Percentiles rank a stretch among this genome's conserved stretches.
These are phyloP conservation scores for Neospora caninum DNA, from an alignment of 169 alveolate species.

Conservation along the genomic window DNA sequence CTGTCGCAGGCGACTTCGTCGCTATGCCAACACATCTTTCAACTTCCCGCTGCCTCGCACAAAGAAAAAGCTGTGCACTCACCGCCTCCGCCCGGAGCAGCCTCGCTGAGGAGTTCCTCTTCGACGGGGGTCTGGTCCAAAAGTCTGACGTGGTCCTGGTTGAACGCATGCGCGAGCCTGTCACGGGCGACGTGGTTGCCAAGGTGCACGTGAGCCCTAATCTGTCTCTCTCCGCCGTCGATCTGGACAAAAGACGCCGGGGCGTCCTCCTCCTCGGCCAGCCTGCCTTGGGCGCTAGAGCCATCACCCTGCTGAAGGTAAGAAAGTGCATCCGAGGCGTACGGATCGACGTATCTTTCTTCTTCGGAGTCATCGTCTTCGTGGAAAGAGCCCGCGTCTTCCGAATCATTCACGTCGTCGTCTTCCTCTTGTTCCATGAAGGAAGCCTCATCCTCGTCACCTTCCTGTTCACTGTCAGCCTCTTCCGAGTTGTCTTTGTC, in stretches of 20 bases:
- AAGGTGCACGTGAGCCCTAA: not conserved
- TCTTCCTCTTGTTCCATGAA: not conserved
- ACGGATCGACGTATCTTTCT: not conserved
- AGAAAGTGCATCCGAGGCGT: not conserved
- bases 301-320: not conserved
- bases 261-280: not conserved
- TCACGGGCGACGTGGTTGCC: not conserved
- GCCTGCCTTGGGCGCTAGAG: not conserved
- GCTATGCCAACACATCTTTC: too few relatives aligned
- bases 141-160: not conserved
- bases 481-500: conserved; percentile 4
- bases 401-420: not conserved
- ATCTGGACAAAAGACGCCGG: not conserved
- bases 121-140: conserved; percentile 16
- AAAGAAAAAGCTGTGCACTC: not conserved
- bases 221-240: not conserved
- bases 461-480: not conserved
- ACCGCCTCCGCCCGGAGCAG: not conserved
- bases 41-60: too few relatives aligned
- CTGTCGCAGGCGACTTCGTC: too few relatives aligned
- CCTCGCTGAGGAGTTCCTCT: conserved; percentile 15
- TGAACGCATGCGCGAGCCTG: not conserved
- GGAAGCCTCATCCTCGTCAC: not conserved
- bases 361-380: not conserved
- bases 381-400: not conserved